Conservation (phyloP, 352 stramenopile species). For the Thraustotheca clavata region DNA sequence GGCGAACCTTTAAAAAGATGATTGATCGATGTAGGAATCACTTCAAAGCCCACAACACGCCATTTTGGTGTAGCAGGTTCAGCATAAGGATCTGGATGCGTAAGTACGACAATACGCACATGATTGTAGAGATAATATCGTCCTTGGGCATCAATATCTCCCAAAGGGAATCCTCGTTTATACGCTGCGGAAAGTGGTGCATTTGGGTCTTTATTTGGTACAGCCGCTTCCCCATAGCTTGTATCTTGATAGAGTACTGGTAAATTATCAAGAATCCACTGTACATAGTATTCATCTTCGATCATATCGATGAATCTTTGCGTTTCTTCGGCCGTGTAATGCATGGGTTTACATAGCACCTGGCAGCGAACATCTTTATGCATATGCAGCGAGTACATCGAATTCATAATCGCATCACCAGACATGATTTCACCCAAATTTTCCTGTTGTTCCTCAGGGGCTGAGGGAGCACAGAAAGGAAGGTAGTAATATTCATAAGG, state of each 20-base stretch:
- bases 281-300: slow-evolving; percentile 91
- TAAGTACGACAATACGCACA: slow-evolving; percentile 91
- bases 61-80: slow-evolving; percentile 55
- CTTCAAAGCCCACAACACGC: slow-evolving; percentile 94
- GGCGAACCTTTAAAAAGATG: slow-evolving; percentile 86
- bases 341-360: slow-evolving; percentile 85
- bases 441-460: slow-evolving; percentile 80
- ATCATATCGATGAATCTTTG: slow-evolving; percentile 88
- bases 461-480: slow-evolving; percentile 83
- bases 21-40: slow-evolving; percentile 92
- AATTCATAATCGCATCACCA: slow-evolving; percentile 88
- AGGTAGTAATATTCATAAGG: slow-evolving; percentile 99
- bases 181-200: slow-evolving; percentile 51
- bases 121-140: slow-evolving; percentile 98
- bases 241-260: slow-evolving; percentile 77
- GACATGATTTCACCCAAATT: slow-evolving; percentile 91
- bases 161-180: slow-evolving; percentile 89
- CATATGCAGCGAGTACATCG: slow-evolving; percentile 85
- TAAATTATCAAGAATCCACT: slow-evolving; percentile 92
- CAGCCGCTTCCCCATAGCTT: slow-evolving; percentile 28
- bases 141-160: slow-evolving; percentile 84
- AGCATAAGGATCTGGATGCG: slow-evolving; percentile 81
- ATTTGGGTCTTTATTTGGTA: slow-evolving; percentile 23
- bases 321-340: slow-evolving; percentile 68
- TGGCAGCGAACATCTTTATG: slow-evolving; percentile 82